These are phyloP conservation scores for Rutstroemia sp. DNA, from an alignment of 2,329 filamentous ascomycete genomes.

Conservation along the genomic window DNA sequence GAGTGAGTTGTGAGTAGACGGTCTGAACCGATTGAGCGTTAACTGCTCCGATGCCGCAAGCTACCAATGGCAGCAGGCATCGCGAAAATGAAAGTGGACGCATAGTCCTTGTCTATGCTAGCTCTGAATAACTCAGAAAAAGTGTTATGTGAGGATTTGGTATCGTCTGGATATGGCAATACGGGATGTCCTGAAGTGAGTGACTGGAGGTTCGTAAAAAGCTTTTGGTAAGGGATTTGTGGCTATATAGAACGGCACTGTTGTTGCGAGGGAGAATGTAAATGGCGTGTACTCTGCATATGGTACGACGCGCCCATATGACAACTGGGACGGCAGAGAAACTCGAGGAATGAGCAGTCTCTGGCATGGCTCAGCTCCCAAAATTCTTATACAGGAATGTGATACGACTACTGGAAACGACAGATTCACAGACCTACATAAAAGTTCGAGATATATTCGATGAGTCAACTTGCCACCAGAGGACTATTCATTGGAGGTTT, in stretches of 20 bases:
- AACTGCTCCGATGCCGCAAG: conserved; percentile 1
- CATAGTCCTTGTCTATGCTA: conserved; percentile 4
- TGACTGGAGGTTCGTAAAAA: conserved; percentile 1
- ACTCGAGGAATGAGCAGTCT: background rate
- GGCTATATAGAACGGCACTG: conserved; percentile 6
- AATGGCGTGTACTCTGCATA: background rate
- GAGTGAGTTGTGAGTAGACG: conserved; percentile 1
- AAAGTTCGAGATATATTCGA: background rate
- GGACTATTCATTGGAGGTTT: too few relatives aligned
- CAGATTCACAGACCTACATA: background rate
- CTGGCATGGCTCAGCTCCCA: background rate
- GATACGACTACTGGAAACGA: background rate
- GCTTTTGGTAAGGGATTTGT: background rate
- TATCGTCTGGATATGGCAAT: conserved; percentile 4
- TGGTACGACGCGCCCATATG: background rate
- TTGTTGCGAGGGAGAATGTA: conserved; percentile 4
- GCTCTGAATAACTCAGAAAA: background rate
- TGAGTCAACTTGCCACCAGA: background rate
- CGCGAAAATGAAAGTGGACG: conserved; percentile 2
- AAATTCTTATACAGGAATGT: conserved; percentile 4
- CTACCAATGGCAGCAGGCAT: conserved; percentile 1
- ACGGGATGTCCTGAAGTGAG: background rate
- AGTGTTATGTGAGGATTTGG: background rate
- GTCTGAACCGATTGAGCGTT: background rate
- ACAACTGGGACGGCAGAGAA: background rate